Percentiles rank a stretch among this genome's conserved stretches.
phyloP scores from a whole-genome alignment of 495 filamentous ascomycete species.

The Aeminium ludgeri region DNA sequence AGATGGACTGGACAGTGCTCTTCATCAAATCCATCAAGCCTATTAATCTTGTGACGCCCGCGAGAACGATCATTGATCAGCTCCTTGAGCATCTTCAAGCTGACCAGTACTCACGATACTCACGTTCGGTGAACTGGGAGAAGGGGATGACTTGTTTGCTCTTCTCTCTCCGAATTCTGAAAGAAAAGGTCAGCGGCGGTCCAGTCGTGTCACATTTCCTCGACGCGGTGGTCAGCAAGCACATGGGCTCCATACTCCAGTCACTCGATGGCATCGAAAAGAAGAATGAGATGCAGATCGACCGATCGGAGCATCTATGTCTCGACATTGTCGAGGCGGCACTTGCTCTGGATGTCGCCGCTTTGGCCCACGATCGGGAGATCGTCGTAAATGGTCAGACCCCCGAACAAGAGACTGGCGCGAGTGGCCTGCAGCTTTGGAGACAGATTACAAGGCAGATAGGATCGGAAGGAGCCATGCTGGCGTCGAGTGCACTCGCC shows the following conservation, averaged over 20 bases:
- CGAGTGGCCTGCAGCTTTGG: slow-evolving; percentile 56
- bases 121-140: slow-evolving; percentile 24
- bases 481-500: slow-evolving; percentile 55
- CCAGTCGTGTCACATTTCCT: slow-evolving; percentile 7
- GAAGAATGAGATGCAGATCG: slow-evolving; percentile 6
- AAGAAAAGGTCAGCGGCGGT: neutral
- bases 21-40: slow-evolving; percentile 62
- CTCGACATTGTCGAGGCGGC: slow-evolving; percentile 53
- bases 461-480: slow-evolving; percentile 39
- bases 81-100: slow-evolving; percentile 50
- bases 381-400: slow-evolving; percentile 39
- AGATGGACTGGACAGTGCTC: slow-evolving; percentile 54
- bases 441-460: slow-evolving; percentile 54
- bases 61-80: slow-evolving; percentile 50
- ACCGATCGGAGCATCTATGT: slow-evolving; percentile 19
- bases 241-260: slow-evolving; percentile 5
- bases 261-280: slow-evolving; percentile 14
- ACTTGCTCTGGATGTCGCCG: slow-evolving; percentile 58
- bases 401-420: slow-evolving; percentile 49
- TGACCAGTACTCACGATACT: slow-evolving; percentile 19
- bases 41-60: slow-evolving; percentile 52
- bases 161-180: slow-evolving; percentile 2
- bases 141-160: slow-evolving; percentile 33
- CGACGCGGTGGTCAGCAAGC: slow-evolving; percentile 8
- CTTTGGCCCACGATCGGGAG: slow-evolving; percentile 52